A percentile compares a stretch with the other conserved stretches of the same genome.
These are phyloP conservation scores for Physaria fendleri DNA, from an alignment of 345 rosid species.

Conservation along the genomic window DNA sequence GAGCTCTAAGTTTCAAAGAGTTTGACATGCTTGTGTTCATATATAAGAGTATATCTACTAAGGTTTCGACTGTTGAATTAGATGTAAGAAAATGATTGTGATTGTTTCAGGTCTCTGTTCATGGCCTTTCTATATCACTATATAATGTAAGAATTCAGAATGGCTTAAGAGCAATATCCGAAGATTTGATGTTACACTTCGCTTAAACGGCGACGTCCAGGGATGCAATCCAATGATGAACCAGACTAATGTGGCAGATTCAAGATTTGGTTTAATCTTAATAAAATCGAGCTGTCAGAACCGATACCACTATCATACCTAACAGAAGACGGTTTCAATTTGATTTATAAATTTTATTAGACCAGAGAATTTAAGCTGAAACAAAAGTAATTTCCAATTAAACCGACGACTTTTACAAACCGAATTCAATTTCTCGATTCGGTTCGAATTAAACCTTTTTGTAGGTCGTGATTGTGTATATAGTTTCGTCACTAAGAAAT, in stretches of 20 bases:
- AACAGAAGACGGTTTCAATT: too few relatives aligned
- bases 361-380: background rate
- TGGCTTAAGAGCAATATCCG: background rate
- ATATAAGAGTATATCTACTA: conserved; percentile 15
- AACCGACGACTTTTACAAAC: conserved; percentile 1
- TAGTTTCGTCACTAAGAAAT: background rate
- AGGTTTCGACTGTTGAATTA: conserved; percentile 8
- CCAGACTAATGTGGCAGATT: too few relatives aligned
- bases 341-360: too few relatives aligned
- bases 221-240: too few relatives aligned
- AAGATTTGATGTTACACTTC: background rate
- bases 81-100: conserved; percentile 10
- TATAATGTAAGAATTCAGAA: conserved; percentile 1
- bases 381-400: background rate
- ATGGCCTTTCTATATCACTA: conserved; percentile 6
- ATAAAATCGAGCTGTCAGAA: too few relatives aligned
- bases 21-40: conserved; percentile 18
- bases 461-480: conserved; percentile 16
- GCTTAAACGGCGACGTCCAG: too few relatives aligned
- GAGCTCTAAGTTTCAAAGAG: conserved; percentile 37
- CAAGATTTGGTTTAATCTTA: too few relatives aligned
- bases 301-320: too few relatives aligned
- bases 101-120: background rate
- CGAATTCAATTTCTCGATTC: background rate
- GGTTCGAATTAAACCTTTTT: background rate